Evolutionary conservation across 208 protist genomes (phyloP).

Genomic region (Trypanosoma lewisi): DNA sequence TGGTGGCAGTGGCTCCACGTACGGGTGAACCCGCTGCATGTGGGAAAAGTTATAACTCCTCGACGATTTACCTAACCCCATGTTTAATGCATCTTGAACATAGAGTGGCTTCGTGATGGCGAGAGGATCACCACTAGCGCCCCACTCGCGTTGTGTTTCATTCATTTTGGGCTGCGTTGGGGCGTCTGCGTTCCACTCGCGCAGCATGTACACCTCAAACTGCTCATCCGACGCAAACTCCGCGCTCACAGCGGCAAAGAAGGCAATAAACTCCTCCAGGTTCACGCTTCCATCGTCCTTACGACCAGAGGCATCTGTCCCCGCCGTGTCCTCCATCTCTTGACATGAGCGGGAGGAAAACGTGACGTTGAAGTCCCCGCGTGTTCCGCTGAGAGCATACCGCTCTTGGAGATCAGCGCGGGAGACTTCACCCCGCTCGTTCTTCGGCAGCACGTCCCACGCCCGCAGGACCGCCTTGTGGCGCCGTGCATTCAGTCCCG

Average conservation of each 20-base stretch:
- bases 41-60: slow-evolving; percentile 77
- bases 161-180: slow-evolving; percentile 44
- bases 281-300: slow-evolving; percentile 24
- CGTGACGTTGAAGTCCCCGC: slow-evolving; percentile 10
- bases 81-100: slow-evolving; percentile 69
- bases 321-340: not conserved
- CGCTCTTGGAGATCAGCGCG: slow-evolving; percentile 35
- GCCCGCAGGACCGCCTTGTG: slow-evolving; percentile 59
- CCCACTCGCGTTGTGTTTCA: slow-evolving; percentile 76
- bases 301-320: not conserved
- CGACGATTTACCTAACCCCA: slow-evolving; percentile 43
- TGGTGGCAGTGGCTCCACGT: slow-evolving; percentile 63
- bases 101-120: slow-evolving; percentile 42
- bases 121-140: slow-evolving; percentile 64
- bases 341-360: not conserved
- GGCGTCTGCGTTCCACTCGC: slow-evolving; percentile 69
- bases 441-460: slow-evolving; percentile 52
- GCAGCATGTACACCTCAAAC: slow-evolving; percentile 67
- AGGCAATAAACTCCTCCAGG: slow-evolving; percentile 70
- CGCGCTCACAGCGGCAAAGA: slow-evolving; percentile 69
- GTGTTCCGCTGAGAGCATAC: slow-evolving; percentile 13
- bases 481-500: slow-evolving; percentile 67
- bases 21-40: slow-evolving; percentile 70
- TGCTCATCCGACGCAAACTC: slow-evolving; percentile 56
- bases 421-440: slow-evolving; percentile 34